Conservation (phyloP, 345 rosid species). For the Eucalyptus caleyi region DNA sequence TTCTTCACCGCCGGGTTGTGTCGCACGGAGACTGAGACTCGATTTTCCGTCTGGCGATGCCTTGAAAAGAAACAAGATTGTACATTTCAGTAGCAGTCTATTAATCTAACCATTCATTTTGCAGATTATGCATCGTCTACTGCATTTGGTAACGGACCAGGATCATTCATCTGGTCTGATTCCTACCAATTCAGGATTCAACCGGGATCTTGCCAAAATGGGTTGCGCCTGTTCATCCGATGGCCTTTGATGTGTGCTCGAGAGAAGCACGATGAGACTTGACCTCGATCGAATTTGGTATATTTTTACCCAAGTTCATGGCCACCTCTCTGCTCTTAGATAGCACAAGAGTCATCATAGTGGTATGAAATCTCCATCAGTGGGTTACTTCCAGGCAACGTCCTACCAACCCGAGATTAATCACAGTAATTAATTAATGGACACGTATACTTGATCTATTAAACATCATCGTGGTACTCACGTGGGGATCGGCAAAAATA, state of each 20-base stretch:
- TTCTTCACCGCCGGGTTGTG: not conserved
- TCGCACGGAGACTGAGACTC: not conserved
- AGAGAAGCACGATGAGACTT: too few species aligned
- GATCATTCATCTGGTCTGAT: not conserved
- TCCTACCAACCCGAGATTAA: not conserved
- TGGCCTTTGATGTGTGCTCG: too few species aligned
- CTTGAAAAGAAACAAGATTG: not conserved
- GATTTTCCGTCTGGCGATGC: not conserved
- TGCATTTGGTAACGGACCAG: not conserved
- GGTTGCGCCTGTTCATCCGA: too few species aligned
- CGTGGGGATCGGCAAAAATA: not conserved
- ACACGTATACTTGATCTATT: too few species aligned
- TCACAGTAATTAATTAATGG: not conserved
- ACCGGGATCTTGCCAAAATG: not conserved
- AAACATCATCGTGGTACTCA: accelerated
- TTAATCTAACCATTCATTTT: not conserved
- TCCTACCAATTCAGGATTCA: not conserved
- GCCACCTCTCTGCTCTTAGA: too few species aligned
- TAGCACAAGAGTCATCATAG: not conserved
- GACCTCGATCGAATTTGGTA: too few species aligned
- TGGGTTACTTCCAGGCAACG: not conserved
- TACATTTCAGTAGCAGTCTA: not conserved
- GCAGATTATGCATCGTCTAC: not conserved
- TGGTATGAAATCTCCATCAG: not conserved
- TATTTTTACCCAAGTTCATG: too few species aligned